These are phyloP conservation scores for Daldinia loculata DNA, from an alignment of 495 filamentous ascomycete genomes.

Conservation along the genomic window DNA sequence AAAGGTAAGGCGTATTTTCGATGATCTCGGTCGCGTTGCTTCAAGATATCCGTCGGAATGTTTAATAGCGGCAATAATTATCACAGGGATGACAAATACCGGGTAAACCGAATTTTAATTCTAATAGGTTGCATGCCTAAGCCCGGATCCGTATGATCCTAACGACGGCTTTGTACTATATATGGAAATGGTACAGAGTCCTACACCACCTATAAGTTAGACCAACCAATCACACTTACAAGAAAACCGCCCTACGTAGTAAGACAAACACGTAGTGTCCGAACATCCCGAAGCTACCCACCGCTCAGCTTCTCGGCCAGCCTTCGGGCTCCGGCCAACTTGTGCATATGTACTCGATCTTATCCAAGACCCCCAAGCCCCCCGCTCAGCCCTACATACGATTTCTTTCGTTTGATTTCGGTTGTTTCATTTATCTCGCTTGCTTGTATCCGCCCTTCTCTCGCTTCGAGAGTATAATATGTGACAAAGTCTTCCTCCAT, in stretches of 20 bases:
- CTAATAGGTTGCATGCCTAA: not conserved
- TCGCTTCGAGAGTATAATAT: constrained; percentile 7
- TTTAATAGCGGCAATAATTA: not conserved
- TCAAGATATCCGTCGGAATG: not conserved
- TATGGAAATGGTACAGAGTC: constrained; percentile 17
- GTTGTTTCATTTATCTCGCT: not conserved
- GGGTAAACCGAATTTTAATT: not conserved
- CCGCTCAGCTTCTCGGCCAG: constrained; percentile 12
- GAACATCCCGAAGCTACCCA: constrained; percentile 29
- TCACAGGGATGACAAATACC: not conserved
- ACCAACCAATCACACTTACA: constrained; percentile 22
- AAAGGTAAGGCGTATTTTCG: not conserved
- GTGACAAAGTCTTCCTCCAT: not conserved
- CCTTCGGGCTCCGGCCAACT: constrained; percentile 20
- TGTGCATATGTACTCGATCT: not conserved
- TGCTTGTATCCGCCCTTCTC: constrained; percentile 2
- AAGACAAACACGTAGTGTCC: constrained; percentile 15
- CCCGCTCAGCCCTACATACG: constrained; percentile 33
- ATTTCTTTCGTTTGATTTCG: constrained; percentile 1
- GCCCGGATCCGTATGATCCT: constrained; percentile 31
- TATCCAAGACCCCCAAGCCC: not conserved
- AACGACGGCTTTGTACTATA: constrained; percentile 22
- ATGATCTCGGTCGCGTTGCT: not conserved
- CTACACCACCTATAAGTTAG: not conserved
- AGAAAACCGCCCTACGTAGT: constrained; percentile 9